A percentile compares a stretch with the other conserved stretches of the same genome.
These are phyloP conservation scores for Phaeosphaeriaceae sp. DNA, from an alignment of 2,329 filamentous ascomycete genomes.

Conservation along the genomic window DNA sequence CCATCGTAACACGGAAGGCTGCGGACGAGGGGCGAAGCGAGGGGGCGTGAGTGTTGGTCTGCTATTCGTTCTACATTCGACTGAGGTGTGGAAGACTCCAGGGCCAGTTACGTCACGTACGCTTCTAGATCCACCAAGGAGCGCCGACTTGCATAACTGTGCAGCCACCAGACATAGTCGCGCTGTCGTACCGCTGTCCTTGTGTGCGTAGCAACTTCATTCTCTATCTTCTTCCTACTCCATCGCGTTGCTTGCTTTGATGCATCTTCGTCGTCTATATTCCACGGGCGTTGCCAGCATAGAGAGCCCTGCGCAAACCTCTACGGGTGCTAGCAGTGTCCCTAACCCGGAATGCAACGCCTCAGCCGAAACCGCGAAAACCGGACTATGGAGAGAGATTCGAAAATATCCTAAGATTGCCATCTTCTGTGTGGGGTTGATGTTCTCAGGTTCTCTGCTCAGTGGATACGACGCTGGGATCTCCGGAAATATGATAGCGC, in stretches of 20 bases:
- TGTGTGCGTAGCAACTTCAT: no score
- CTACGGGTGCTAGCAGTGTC: neutral
- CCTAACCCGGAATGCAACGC: neutral
- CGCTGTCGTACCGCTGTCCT: no score
- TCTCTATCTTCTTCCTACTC: no score
- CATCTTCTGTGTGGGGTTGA: constrained; percentile 1
- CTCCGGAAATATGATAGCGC: neutral
- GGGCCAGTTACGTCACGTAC: no score
- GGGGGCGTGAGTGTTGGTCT: no score
- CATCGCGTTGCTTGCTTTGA: neutral
- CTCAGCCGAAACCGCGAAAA: neutral
- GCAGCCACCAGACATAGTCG: no score
- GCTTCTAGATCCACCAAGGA: no score
- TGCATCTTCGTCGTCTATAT: neutral
- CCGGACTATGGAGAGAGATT: constrained; percentile 1
- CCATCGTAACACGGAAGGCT: no score
- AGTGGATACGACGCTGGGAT: neutral
- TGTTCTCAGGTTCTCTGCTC: constrained; percentile 1
- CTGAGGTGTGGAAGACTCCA: no score
- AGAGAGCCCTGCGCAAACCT: neutral
- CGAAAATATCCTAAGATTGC: neutral
- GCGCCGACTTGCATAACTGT: no score
- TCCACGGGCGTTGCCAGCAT: neutral
- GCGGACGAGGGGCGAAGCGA: no score
- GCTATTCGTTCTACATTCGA: no score